Conservation (phyloP, 495 filamentous ascomycete genomes). For the Hyaloscypha bicolor region DNA sequence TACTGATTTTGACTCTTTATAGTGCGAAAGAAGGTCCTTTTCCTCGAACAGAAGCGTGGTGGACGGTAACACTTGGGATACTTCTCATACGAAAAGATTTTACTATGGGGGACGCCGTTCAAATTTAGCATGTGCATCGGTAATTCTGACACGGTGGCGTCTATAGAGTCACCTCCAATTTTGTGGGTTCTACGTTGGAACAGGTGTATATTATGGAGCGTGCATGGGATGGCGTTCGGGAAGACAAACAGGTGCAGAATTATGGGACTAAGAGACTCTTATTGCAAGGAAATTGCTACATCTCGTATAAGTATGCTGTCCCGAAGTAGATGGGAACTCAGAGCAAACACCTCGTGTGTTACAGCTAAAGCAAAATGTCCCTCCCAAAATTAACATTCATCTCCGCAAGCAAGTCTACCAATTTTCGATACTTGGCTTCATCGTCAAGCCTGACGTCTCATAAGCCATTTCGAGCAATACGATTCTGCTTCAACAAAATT, state of each 20-base stretch:
- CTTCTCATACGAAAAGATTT: not conserved
- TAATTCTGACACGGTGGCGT: not conserved
- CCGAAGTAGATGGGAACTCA: not conserved
- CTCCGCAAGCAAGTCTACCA: not conserved
- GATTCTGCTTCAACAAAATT: not conserved
- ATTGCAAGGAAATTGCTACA: not conserved
- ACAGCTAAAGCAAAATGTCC: not conserved
- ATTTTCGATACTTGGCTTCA: not conserved
- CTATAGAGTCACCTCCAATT: too few species aligned
- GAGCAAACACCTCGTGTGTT: not conserved
- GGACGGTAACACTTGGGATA: conserved; percentile 4
- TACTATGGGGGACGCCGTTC: not conserved
- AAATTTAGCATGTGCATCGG: not conserved
- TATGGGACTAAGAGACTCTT: not conserved
- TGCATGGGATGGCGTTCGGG: conserved; percentile 23
- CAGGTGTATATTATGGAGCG: conserved; percentile 5
- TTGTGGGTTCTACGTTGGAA: not conserved
- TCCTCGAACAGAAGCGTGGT: conserved; percentile 76
- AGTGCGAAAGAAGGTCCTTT: conserved; percentile 89
- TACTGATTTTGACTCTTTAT: conserved; percentile 20
- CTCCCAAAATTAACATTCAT: not conserved
- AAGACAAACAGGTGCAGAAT: not conserved
- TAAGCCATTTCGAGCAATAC: not conserved
- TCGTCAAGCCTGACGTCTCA: not conserved
- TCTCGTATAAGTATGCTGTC: not conserved